Evolutionary conservation across 768 basidiomycete species (phyloP), one percentile per base, ranked within the genome.

Genomic region (Leccinum rimulosum): DNA sequence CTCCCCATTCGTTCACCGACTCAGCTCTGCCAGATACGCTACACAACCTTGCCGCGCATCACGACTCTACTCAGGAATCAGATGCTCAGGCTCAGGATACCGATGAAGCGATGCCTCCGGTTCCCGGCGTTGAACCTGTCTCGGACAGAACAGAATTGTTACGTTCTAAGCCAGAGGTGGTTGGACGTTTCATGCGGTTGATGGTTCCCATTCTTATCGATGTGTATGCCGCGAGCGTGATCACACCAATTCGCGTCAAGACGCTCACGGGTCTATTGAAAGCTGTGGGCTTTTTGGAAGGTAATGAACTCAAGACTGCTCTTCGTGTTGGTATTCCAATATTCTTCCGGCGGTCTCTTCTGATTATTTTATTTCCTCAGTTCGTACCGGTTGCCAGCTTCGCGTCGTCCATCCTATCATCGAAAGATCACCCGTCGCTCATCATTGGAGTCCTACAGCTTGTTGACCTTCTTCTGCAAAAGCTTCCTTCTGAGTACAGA

Each of bases 221-320:
- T 66, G 95, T 99, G n/a, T 98, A 98, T 74, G 91, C 95, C n/a
- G 96, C 97, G 31, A 97, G 93, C 71, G 95, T 98, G 28, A 86
- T 88, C 52, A 84, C 88, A 0, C 86, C 91, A 3, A 87, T 98
- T 11, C 83, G 97, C 59, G 84, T 90, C 47, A 95, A 96, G 77
- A 93, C 94, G 0, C 77, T 98, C 61, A 90, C 87, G 0, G 93
- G 89, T 1, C 68, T 98, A 52, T 75, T 97, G 63, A 97, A 98
- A 72, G 94, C 96, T 3, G 85, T 96, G 57, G 90, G 92, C 61
- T 98, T 95, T 73, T 78, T 93, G 50, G 88, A 93, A 56, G 82
- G 83, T 3, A 86, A 88, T 6, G 88, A 87, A 12, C 77, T 98
- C 30, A 86, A 83, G 66, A 76, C 77, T 47, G 87, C 93, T n/a